Percentiles rank a stretch among this genome's conserved stretches.
These are phyloP conservation scores for Schizophyllum commune DNA, from an alignment of 1,284 basidiomycete genomes.

Conservation along the genomic window DNA sequence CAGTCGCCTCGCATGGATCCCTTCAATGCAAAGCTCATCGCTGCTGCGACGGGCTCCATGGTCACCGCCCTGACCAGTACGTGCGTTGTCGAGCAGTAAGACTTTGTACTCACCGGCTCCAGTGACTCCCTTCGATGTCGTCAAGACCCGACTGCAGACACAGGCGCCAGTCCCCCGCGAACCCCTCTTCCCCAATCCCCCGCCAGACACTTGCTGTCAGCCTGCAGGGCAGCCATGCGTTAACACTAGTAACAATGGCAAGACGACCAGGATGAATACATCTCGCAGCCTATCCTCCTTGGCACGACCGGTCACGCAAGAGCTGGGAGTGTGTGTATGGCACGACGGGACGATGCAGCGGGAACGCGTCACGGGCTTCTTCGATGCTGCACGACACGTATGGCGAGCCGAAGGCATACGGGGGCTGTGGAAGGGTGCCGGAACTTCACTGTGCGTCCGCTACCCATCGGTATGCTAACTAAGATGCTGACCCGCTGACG, in stretches of 20 bases:
- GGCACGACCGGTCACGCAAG: constrained; percentile 41
- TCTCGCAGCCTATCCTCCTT: constrained; percentile 65
- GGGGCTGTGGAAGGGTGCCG: constrained; percentile 87
- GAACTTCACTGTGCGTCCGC: constrained; percentile 71
- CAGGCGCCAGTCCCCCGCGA: constrained; percentile 44
- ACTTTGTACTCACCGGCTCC: constrained; percentile 8
- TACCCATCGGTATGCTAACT: background rate
- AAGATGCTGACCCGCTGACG: constrained; percentile 6
- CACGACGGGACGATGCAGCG: constrained; percentile 61
- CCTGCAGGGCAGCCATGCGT: constrained; percentile 52
- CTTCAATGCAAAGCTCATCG: constrained; percentile 72
- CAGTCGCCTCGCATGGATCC: constrained; percentile 48
- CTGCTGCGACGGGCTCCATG: constrained; percentile 74
- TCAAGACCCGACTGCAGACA: constrained; percentile 89
- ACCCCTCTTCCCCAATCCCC: constrained; percentile 40
- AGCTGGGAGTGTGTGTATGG: constrained; percentile 71
- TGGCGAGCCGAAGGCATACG: constrained; percentile 68
- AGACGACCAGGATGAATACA: background rate
- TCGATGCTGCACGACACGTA: constrained; percentile 75
- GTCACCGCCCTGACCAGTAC: constrained; percentile 79
- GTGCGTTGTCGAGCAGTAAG: constrained; percentile 18
- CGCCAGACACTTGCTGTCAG: constrained; percentile 48
- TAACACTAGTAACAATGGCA: background rate
- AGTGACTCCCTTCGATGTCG: constrained; percentile 95
- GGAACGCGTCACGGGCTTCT: constrained; percentile 73